These are phyloP conservation scores for Aspergillus funiculosus DNA, from an alignment of 495 filamentous ascomycete genomes.

Conservation along the genomic window DNA sequence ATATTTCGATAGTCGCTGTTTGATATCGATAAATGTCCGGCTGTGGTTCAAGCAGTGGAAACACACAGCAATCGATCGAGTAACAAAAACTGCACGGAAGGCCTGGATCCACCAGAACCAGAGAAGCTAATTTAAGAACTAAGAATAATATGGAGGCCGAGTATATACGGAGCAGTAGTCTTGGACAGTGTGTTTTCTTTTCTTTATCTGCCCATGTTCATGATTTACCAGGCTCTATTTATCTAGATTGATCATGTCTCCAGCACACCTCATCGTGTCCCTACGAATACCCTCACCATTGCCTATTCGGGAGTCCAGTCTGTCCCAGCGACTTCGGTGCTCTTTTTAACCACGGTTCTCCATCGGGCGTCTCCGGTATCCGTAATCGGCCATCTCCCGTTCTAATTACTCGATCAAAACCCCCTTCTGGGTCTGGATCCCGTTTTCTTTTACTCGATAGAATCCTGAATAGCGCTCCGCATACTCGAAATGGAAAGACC, in stretches of 20 bases:
- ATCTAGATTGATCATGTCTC: too few species aligned
- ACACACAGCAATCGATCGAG: constrained; percentile 12
- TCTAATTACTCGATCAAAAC: constrained; percentile 28
- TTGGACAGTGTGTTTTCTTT: too few species aligned
- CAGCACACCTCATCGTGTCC: background rate
- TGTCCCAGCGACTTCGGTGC: too few species aligned
- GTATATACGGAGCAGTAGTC: too few species aligned
- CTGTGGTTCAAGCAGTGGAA: too few species aligned
- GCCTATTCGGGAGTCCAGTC: constrained; percentile 11
- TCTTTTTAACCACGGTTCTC: constrained; percentile 13
- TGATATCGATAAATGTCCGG: too few species aligned
- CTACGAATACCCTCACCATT: constrained; percentile 18
- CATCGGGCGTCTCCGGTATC: constrained; percentile 24
- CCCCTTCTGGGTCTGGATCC: background rate
- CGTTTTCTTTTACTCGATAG: constrained; percentile 20
- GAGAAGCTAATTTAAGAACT: too few species aligned
- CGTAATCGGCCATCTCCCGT: constrained; percentile 18
- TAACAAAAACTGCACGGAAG: constrained; percentile 17
- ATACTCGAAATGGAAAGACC: too few species aligned
- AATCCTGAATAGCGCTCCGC: too few species aligned
- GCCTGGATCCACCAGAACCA: constrained; percentile 8
- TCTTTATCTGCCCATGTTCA: too few species aligned
- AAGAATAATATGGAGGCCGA: too few species aligned
- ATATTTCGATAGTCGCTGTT: constrained; percentile 5
- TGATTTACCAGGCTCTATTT: too few species aligned